Base-by-base conservation (phyloP, 164 flowering plant genomes). In the Brasenia schreberi region DNA sequence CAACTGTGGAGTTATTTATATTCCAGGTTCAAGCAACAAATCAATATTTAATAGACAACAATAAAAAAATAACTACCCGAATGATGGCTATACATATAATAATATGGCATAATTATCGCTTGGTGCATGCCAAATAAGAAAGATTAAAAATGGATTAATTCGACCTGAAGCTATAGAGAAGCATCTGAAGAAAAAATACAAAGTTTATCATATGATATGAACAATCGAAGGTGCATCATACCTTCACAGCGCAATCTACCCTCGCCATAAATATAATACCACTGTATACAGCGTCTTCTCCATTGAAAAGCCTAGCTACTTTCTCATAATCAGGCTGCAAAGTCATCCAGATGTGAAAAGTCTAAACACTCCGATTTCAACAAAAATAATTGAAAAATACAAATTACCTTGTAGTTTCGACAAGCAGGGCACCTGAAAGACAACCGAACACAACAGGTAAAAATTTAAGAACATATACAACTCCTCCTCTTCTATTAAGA, bases 221-320 rank as follows among this genome's bases (percentile, higher is more conserved):
- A 6, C 16, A 49, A 49, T 9, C 39, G 9, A 49, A 9, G 12
- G 16, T 12, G 63, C 43, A 70, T 70, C 68, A 66, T 81, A 94
- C 99, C 99, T 85, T 89, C 42, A 52, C 12, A 60, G 96, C 99
- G 85, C 99, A 94, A 65, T 94, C 99, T 10, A 94, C 96, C 68
- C 99, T 82, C 65, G 93, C 66, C 97, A 94, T 91, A 72, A 88
- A 67, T 70, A 91, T 39, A 58, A 76, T 75, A 66, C 97, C 96
- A 59, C 97, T 95, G 80, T 94, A 95, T 44, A 78, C 87, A 17
- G 97, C 96, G 66, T 82, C 82, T 33, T 89, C 87, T 70, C 97
- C 97, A 83, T 88, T 94, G 70, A 94, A 94, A 72, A 94, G 83
- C 76, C 88, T 89, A 0, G 99, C 99, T 68, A 94, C 97, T 71